Percentiles rank a stretch among this genome's conserved stretches.
Conservation (phyloP, 805 yeast species). For the Grigorovia yakushimaensis region DNA sequence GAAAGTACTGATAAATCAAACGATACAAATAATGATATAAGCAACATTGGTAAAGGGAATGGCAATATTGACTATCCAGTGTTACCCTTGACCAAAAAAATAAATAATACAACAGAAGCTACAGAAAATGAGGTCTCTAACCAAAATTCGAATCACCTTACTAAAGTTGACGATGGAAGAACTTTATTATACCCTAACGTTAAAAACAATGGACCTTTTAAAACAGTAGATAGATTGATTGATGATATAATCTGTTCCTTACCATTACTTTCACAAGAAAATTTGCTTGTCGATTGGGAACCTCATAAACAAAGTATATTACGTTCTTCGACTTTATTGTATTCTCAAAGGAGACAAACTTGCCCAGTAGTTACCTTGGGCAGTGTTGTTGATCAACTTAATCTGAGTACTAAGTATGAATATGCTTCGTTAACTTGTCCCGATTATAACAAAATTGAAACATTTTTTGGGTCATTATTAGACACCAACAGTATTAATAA, state of each 20-base stretch:
- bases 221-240: constrained; percentile 56
- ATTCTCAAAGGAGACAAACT: constrained; percentile 21
- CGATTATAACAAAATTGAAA: constrained; percentile 23
- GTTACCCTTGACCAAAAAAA: not conserved
- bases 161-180: constrained; percentile 19
- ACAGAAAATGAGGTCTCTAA: not conserved
- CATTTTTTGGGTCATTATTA: constrained; percentile 22
- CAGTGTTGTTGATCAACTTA: constrained; percentile 23
- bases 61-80: not conserved
- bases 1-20: too few species aligned
- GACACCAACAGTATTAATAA: constrained; percentile 2
- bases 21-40: not conserved
- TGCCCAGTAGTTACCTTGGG: constrained; percentile 19
- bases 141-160: not conserved
- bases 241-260: constrained; percentile 50
- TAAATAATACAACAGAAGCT: not conserved
- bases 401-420: constrained; percentile 22
- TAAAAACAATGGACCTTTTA: constrained; percentile 31
- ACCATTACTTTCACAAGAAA: constrained; percentile 10
- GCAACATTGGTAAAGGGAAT: too few species aligned
- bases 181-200: constrained; percentile 18
- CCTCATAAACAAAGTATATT: constrained; percentile 23
- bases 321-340: constrained; percentile 20
- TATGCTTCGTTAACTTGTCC: constrained; percentile 22
- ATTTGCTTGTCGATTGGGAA: constrained; percentile 5